Evolutionary conservation across 2,329 filamentous ascomycete species (phyloP), one percentile per base, ranked within the genome.

Genomic region (Cladosporium sp.): DNA sequence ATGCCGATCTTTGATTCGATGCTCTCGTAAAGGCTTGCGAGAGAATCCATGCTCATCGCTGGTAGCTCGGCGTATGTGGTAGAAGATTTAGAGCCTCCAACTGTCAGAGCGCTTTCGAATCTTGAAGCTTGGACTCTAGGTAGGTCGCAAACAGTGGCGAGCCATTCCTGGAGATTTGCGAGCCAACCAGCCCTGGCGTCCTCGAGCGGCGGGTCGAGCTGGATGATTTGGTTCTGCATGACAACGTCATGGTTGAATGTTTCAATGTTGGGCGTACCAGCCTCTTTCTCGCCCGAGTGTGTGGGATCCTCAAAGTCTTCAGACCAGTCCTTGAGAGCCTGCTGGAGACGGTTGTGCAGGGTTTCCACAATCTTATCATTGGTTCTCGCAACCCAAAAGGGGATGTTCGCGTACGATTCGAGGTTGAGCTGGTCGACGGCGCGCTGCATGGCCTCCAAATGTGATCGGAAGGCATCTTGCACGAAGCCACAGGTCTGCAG

Each of bases 151-250:
- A 95, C 85, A 52, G 94, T 80, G 33, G 88, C 91, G 30, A 98
- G 80, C 93, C 93, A 98, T 29, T 89, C 82, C 60, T 97, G 91
- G 35, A 99, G 78, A 59, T 96, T 91, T 15, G 85, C 78, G 64
- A 95, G 88, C 93, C 94, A 99, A 64, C 86, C 92, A 11, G 92
- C 91, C 57, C 91, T 83, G 13, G 93, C 91, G 66, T 85, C 93
- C 65, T 95, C 90, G 45, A 97, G 76, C 4, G 93, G 93, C 3
- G 93, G 94, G 47, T 96, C 93, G 20, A 98, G 80, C 63, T 95
- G 95, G 58, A 99, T 95, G 57, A 96, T 86, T 68, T 98, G 93
- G 61, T 97, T 97, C 27, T 88, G 87, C 89, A 98, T 98, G 5
- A 89, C 93, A 49, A 99, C 85, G 66, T 98, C 93, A 59, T 96